Conservation (phyloP, 345 rosid genomes). For the Eucalyptus curtisii region DNA sequence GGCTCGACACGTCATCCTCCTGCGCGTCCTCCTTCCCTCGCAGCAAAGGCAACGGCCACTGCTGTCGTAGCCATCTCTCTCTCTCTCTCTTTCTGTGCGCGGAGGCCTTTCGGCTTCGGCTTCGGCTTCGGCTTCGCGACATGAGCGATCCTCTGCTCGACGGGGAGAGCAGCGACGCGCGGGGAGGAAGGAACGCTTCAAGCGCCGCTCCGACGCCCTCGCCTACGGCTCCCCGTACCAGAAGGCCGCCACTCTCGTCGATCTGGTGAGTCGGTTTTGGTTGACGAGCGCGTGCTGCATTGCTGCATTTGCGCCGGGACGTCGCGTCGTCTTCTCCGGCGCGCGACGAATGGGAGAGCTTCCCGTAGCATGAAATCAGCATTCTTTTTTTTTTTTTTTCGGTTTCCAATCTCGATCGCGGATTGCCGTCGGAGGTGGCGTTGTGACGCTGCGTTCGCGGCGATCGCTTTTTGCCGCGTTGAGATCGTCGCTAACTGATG, state of each 20-base stretch:
- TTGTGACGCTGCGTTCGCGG: not conserved
- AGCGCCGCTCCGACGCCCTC: slow-evolving; percentile 68
- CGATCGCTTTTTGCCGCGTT: not conserved
- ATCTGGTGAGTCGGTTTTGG: slow-evolving; percentile 36
- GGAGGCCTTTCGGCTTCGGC: not conserved
- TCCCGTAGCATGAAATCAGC: too few species aligned
- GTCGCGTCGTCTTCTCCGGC: not conserved
- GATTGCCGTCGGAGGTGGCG: not conserved
- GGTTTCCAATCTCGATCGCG: not conserved
- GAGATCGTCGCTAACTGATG: not conserved
- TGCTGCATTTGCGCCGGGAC: not conserved
- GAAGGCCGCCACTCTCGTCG: slow-evolving; percentile 94
- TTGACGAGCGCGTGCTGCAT: not conserved
- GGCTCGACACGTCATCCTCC: too few species aligned
- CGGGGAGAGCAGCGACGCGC: slow-evolving; percentile 14
- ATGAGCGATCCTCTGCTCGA: slow-evolving; percentile 19
- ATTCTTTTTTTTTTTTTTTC: too few species aligned
- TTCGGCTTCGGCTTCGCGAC: not conserved
- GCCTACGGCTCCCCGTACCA: slow-evolving; percentile 64
- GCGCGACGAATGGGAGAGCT: too few species aligned
- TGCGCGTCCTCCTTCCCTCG: not conserved
- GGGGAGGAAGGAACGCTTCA: slow-evolving; percentile 11
- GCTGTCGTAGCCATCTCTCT: not conserved
- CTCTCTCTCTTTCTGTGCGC: not conserved
- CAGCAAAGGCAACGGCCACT: not conserved